Evolutionary conservation across 768 basidiomycete genomes (phyloP).

Genomic region (Boletus tomentosulus): DNA sequence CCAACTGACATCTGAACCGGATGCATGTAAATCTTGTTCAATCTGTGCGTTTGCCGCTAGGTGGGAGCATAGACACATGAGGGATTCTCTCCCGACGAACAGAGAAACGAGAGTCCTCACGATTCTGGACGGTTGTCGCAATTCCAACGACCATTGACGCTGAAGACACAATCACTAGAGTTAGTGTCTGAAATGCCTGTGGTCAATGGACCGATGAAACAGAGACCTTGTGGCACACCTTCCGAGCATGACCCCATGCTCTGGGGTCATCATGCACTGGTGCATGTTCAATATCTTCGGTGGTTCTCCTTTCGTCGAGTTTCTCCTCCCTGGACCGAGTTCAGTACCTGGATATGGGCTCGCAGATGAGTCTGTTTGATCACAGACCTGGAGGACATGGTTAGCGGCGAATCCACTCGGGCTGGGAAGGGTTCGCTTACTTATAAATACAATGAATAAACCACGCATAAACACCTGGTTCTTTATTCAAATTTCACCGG

Average conservation of each 20-base stretch:
- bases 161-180: constrained; percentile 18
- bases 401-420: background rate
- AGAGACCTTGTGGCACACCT: constrained; percentile 35
- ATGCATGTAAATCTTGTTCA: constrained; percentile 57
- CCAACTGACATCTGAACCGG: constrained; percentile 58
- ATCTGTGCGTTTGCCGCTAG: constrained; percentile 67
- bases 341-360: background rate
- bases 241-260: constrained; percentile 50
- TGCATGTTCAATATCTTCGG: constrained; percentile 36
- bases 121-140: constrained; percentile 26
- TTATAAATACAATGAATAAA: background rate
- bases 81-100: background rate
- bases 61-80: background rate
- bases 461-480: background rate
- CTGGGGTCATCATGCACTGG: constrained; percentile 61
- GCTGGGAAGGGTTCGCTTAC: background rate
- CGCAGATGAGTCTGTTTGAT: background rate
- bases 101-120: constrained; percentile 8
- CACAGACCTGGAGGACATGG: constrained; percentile 12
- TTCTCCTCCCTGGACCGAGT: background rate
- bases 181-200: constrained; percentile 3
- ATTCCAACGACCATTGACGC: constrained; percentile 30
- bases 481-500: background rate
- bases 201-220: constrained; percentile 5
- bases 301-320: background rate